A percentile compares a stretch with the other conserved stretches of the same genome.
Evolutionary conservation across 129 eudicot genomes (phyloP).

Genomic region (Heracleum sosnowskyi): DNA sequence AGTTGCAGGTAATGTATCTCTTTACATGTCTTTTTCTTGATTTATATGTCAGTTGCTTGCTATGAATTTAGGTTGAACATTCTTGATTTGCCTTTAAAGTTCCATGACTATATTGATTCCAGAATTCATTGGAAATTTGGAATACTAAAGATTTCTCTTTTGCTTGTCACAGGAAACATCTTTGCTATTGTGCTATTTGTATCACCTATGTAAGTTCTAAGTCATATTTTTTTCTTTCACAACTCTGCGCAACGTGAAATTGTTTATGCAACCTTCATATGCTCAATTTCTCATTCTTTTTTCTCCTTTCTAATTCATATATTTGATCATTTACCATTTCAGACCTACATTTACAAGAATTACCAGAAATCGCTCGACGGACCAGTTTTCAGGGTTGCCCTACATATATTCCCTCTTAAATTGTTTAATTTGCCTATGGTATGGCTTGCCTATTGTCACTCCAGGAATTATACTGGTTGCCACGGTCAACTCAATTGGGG

Average conservation of each 20-base stretch:
- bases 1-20: conserved; percentile 26
- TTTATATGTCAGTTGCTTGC: too few relatives aligned
- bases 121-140: background rate
- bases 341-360: conserved; percentile 52
- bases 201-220: conserved; percentile 39
- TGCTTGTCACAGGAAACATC: conserved; percentile 34
- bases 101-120: background rate
- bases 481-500: conserved; percentile 47
- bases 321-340: background rate
- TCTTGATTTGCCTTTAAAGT: too few relatives aligned
- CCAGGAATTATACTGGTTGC: conserved; percentile 29
- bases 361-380: conserved; percentile 34
- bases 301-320: background rate
- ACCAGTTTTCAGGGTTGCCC: conserved; percentile 47
- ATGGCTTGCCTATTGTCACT: conserved; percentile 39
- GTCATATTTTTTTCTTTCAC: background rate
- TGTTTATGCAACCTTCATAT: background rate
- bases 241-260: background rate
- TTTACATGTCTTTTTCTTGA: too few relatives aligned
- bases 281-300: too few relatives aligned
- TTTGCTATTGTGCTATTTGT: conserved; percentile 40
- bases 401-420: conserved; percentile 43
- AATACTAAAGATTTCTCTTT: background rate
- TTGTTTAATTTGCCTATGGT: conserved; percentile 46
- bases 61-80: too few relatives aligned